phyloP scores from a whole-genome alignment of 345 rosid species.

The Pugionium dolabratum region DNA sequence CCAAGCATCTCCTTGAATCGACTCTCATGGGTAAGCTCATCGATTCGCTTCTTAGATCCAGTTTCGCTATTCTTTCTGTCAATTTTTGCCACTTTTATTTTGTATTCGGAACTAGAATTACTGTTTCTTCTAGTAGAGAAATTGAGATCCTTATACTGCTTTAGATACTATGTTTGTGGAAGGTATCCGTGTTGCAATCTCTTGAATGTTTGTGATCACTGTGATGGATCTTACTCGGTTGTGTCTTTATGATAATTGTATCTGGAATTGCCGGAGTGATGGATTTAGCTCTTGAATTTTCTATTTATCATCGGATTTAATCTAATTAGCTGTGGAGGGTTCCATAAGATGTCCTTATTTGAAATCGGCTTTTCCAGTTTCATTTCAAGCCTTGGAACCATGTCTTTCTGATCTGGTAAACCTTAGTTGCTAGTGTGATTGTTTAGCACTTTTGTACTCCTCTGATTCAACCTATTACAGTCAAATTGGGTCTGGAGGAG shows the following conservation, averaged over 20 bases:
- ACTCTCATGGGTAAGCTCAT: constrained; percentile 77
- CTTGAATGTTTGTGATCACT: constrained; percentile 23
- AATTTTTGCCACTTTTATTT: not conserved
- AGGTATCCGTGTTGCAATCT: not conserved
- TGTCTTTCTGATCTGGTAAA: constrained; percentile 18
- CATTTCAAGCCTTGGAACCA: not conserved
- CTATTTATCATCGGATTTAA: not conserved
- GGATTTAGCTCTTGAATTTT: constrained; percentile 26
- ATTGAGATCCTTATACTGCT: constrained; percentile 20
- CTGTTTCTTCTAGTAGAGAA: constrained; percentile 16
- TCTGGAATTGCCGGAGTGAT: constrained; percentile 13
- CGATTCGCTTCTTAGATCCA: constrained; percentile 20
- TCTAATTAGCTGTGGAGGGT: not conserved
- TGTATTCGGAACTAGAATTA: not conserved
- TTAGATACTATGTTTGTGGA: constrained; percentile 20
- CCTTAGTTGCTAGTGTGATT: constrained; percentile 4
- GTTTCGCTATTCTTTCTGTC: not conserved
- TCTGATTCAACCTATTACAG: not conserved
- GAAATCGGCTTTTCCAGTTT: not conserved
- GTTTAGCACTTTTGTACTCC: not conserved
- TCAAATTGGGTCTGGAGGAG: not conserved
- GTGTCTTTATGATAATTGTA: not conserved
- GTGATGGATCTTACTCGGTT: constrained; percentile 19
- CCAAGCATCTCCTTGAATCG: constrained; percentile 71
- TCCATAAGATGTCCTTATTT: not conserved